Percentiles rank a stretch among this genome's conserved stretches.
Conservation (phyloP, 768 basidiomycete genomes). For the Boletus pseudopeckii region DNA sequence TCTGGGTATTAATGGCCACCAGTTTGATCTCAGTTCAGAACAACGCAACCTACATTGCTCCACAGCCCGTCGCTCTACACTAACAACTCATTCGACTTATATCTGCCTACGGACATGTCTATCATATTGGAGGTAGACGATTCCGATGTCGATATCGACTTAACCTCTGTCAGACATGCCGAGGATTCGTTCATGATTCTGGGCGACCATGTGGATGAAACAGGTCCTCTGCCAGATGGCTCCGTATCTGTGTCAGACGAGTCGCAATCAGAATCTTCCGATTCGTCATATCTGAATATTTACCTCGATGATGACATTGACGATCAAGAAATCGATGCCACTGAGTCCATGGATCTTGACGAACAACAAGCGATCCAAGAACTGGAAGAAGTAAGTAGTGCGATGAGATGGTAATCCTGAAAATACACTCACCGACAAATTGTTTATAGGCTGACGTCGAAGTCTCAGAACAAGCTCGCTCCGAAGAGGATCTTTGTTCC, state of each 20-base stretch:
- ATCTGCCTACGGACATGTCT: constrained; percentile 8
- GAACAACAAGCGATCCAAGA: constrained; percentile 7
- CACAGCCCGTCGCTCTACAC: neutral
- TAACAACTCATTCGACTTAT: neutral
- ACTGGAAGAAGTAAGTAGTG: constrained; percentile 14
- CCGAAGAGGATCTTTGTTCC: constrained; percentile 23
- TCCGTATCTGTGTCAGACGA: constrained; percentile 5
- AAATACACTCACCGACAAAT: neutral
- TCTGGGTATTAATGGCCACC: constrained; percentile 5
- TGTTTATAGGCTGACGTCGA: constrained; percentile 19
- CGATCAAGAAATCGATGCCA: constrained; percentile 12
- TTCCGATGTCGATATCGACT: constrained; percentile 6
- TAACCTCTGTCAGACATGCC: neutral
- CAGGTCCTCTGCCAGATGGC: neutral
- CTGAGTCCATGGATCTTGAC: constrained; percentile 15
- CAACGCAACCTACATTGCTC: neutral
- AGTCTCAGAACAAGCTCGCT: constrained; percentile 1
- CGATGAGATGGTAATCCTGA: neutral
- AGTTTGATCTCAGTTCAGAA: neutral
- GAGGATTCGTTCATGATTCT: constrained; percentile 14
- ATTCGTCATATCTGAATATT: constrained; percentile 20
- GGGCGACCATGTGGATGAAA: constrained; percentile 1
- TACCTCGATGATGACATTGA: constrained; percentile 11
- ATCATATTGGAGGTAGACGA: constrained; percentile 13
- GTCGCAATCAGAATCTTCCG: constrained; percentile 13